Evolutionary conservation across 1,139 yeast species (phyloP).

Genomic region (Candida tetrigidarum): DNA sequence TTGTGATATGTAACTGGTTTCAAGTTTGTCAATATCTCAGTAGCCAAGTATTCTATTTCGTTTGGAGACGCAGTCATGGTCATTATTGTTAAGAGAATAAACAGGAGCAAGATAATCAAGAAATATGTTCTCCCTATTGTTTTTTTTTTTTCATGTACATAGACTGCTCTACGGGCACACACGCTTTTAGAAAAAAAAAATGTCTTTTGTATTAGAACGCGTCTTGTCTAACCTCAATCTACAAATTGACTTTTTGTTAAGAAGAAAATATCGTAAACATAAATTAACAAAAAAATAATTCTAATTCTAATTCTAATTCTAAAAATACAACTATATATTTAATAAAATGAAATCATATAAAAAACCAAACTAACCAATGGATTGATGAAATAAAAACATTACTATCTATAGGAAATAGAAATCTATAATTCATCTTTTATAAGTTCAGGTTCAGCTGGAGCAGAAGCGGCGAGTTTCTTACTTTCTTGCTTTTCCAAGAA

Average conservation of each 20-base stretch:
- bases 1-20: constrained; percentile 35
- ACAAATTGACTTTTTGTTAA: neutral
- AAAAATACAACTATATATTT: constrained; percentile 1
- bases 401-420: neutral
- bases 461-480: constrained; percentile 13
- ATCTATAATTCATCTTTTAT: constrained; percentile 23
- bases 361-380: constrained; percentile 3
- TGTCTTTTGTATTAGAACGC: neutral
- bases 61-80: constrained; percentile 37
- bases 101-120: neutral
- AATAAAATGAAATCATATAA: neutral
- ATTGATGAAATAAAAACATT: no score
- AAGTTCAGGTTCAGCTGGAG: constrained; percentile 13
- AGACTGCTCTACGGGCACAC: neutral
- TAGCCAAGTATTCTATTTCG: constrained; percentile 36
- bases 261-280: neutral
- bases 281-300: neutral
- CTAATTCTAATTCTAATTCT: neutral
- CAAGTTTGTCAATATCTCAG: constrained; percentile 27
- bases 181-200: no score
- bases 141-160: neutral
- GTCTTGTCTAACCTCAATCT: neutral
- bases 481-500: constrained; percentile 23
- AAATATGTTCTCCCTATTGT: neutral
- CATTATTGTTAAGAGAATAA: constrained; percentile 21